phyloP scores from a whole-genome alignment of 2,329 filamentous ascomycete genomes.

The Ophiocordyceps camponoti-rufipedis region DNA sequence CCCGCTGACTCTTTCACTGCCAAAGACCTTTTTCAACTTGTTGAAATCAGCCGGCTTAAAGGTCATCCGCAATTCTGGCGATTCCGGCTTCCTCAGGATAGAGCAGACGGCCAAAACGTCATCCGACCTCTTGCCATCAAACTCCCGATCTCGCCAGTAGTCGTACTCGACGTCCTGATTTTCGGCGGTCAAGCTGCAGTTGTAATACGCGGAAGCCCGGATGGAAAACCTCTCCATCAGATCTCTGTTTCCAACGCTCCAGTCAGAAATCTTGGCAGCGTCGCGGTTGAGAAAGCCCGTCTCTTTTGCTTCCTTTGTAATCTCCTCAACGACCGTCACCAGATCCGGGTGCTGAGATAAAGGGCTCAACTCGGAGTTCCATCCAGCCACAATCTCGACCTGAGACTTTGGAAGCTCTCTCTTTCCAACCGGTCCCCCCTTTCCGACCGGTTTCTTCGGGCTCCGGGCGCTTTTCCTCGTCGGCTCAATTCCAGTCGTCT shows the following conservation, averaged over 20 bases:
- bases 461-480: too few relatives aligned
- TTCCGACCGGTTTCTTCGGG: too few relatives aligned
- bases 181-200: not conserved
- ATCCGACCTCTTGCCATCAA: not conserved
- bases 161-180: not conserved
- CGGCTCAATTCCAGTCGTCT: too few relatives aligned
- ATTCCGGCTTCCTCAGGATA: not conserved
- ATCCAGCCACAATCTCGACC: not conserved
- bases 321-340: not conserved
- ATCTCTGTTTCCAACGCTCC: not conserved
- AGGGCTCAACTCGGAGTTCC: not conserved
- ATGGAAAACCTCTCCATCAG: not conserved
- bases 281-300: not conserved
- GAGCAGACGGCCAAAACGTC: not conserved
- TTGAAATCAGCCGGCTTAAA: not conserved
- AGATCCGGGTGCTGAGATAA: conserved; percentile 1
- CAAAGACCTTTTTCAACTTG: not conserved
- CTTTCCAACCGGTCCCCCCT: too few relatives aligned
- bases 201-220: not conserved
- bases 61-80: not conserved
- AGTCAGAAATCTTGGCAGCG: not conserved
- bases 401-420: not conserved
- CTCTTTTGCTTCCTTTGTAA: not conserved
- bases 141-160: not conserved
- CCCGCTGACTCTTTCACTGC: not conserved